Base-by-base conservation (phyloP, 352 stramenopile genomes). In the Blastocystis sp. region DNA sequence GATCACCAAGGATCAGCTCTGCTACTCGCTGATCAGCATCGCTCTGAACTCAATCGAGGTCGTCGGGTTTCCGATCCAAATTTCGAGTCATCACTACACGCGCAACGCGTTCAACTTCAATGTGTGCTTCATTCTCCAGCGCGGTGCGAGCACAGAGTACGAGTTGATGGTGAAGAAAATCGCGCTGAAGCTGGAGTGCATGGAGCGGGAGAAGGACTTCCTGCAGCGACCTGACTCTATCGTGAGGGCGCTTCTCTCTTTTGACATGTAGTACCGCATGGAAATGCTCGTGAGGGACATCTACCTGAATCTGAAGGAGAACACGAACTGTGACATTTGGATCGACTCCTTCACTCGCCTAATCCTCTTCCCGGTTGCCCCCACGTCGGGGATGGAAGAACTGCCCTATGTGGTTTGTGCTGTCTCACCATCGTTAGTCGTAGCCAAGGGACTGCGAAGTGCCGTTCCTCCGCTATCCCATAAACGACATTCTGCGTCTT, bases 101-200 rank as follows among this genome's bases (percentile, higher is more conserved):
- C 74, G 74, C 9, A 85, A 85, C 13, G 59, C 74, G 4, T 85
- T 85, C 60, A 85, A 85, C 29, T 85, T 85, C 60, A 85, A 85
- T 50, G 33, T 85, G 4, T 85, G 74, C 45, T 85, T 85, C 37
- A 62, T 85, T 39, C 51, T 85, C 12, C 41, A 69, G 60, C 29
- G 55, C n/a, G 74, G 74, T 0, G 21, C 29, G n/a, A 85, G 74
- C 33, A 37, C 33, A 33, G 26, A 67, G n/a, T 85, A 67, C 45
- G 74, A 85, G 45, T 29, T 33, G 31, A 85, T 85, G 74, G 74
- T 69, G n/a, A 85, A 85, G 55, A 85, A 85, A 55, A 63, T 67
- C 24, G 74, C 60, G 12, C 13, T 85, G 74, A 85, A 62, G 29
- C 45, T 85, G 45, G 74, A 85, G 29, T 85, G 26, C 26, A 45